Percentiles rank a stretch among this genome's conserved stretches.
phyloP scores from a whole-genome alignment of 1,284 basidiomycete species.

The Cutaneotrichosporon sp. region DNA sequence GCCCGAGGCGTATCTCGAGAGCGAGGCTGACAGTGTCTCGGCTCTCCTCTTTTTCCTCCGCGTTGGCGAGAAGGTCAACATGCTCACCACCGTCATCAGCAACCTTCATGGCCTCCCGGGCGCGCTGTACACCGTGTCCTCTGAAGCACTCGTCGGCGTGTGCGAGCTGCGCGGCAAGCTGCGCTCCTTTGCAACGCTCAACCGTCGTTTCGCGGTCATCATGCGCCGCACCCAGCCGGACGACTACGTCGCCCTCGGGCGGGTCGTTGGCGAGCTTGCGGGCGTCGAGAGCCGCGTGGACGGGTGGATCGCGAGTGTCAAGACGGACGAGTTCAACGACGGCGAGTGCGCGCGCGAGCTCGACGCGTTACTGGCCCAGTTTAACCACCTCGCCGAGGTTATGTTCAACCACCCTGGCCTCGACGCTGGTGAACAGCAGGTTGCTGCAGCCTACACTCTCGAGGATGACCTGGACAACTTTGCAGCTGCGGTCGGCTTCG shows the following conservation, averaged over 20 bases:
- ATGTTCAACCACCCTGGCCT: constrained; percentile 77
- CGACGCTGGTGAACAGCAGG: constrained; percentile 81
- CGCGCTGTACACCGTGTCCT: constrained; percentile 71
- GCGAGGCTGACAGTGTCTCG: constrained; percentile 78
- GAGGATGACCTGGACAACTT: constrained; percentile 91
- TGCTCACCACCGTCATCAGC: constrained; percentile 76
- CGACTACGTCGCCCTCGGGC: constrained; percentile 78
- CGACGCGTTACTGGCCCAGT: constrained; percentile 77
- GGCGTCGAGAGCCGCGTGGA: constrained; percentile 89
- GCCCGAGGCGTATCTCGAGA: constrained; percentile 78
- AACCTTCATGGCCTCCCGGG: constrained; percentile 79
- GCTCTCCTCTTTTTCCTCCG: constrained; percentile 90
- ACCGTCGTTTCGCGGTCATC: constrained; percentile 81
- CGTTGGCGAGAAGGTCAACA: constrained; percentile 75
- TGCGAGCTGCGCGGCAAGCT: constrained; percentile 87
- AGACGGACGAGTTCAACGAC: constrained; percentile 86
- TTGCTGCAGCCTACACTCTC: constrained; percentile 74
- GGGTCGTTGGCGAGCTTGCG: constrained; percentile 77
- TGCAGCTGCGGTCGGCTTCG: constrained; percentile 79
- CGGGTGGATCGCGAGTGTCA: constrained; percentile 78
- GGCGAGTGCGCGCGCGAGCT: constrained; percentile 87
- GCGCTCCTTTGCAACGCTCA: constrained; percentile 72
- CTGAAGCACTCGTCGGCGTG: constrained; percentile 77
- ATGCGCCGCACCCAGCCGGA: constrained; percentile 74
- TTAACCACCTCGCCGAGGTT: constrained; percentile 82